Conservation (phyloP, 2,329 filamentous ascomycete genomes). For the Penicillium hesseltinei region DNA sequence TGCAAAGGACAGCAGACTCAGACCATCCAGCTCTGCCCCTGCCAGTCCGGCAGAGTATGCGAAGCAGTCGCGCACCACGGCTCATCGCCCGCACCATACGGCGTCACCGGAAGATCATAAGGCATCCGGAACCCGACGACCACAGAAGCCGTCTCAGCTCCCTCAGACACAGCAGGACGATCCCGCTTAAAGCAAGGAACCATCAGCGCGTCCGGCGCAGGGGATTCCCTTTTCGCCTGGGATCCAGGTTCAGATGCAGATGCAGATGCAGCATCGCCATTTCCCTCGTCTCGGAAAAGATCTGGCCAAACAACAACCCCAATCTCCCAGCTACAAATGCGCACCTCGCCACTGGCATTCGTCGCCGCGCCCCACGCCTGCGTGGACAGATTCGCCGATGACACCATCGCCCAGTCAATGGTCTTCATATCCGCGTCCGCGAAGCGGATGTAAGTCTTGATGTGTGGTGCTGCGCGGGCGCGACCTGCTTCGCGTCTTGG, state of each 20-base stretch:
- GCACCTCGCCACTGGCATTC: slow-evolving; percentile 59
- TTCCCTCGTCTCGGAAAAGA: slow-evolving; percentile 38
- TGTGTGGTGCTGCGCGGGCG: slow-evolving; percentile 73
- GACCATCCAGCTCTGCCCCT: slow-evolving; percentile 56
- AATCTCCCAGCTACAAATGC: slow-evolving; percentile 78
- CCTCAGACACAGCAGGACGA: slow-evolving; percentile 39
- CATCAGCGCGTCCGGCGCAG: slow-evolving; percentile 53
- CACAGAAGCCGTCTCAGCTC: slow-evolving; percentile 17
- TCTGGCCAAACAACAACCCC: slow-evolving; percentile 81
- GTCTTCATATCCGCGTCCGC: slow-evolving; percentile 37
- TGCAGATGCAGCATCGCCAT: background rate
- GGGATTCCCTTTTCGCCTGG: background rate
- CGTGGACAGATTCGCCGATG: slow-evolving; percentile 86
- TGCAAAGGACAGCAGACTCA: slow-evolving; percentile 33
- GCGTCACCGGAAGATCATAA: slow-evolving; percentile 73
- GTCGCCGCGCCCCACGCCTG: slow-evolving; percentile 78
- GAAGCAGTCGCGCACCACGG: slow-evolving; percentile 72
- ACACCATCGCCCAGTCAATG: slow-evolving; percentile 82
- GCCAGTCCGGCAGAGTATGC: slow-evolving; percentile 63
- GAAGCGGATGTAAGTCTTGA: slow-evolving; percentile 83
- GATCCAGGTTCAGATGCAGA: background rate
- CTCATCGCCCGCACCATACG: slow-evolving; percentile 61
- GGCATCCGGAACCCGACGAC: slow-evolving; percentile 73
- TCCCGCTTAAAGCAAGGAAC: slow-evolving; percentile 66
- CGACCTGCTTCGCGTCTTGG: slow-evolving; percentile 55